Base-by-base conservation (phyloP, 2,329 filamentous ascomycete species). In the Fusarium sarcochroum region DNA sequence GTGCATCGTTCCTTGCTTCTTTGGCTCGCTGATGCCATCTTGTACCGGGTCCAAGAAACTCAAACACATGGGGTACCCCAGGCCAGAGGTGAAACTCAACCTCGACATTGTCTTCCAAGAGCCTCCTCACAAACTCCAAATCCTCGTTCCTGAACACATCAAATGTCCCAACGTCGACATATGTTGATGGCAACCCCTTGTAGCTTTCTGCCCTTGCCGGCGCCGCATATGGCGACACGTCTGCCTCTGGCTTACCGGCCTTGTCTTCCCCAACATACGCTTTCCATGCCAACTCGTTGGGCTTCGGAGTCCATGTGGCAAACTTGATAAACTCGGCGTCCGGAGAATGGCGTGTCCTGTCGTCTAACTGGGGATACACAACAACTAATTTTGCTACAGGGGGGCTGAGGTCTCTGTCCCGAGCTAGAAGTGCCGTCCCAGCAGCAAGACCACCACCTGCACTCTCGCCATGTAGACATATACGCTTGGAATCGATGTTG, bases 41-140 rank as follows among this genome's bases (percentile, higher is more conserved):
- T 8, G 70, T 59, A 11, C 58, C 69, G 2, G 47, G 40, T 1
- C 61, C 69, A 9, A 67, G 20, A 7, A 49, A 44, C 41, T 72
- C 71, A 52, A 73, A 73, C 3, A 49, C 65, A 42, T 73, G 71
- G 2, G 71, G 67, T 8, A 73, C 58, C 5, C 69, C 65, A 5
- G 71, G 71, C 57, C 59, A 71, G 7, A 73, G 30, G 18, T 73
- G 71, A 40, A 73, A 60, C 51, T 73, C 71, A 6, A 72, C 62
- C n/a, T 72, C 64, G 1, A 72, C 62, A 5, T 73, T 35, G 15
- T 68, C 69, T 18, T 37, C 52, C 32, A 73, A 41, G 14, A 73
- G 27, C 7, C 71, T 58, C n/a, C 27, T 66, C 2, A 61, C 71
- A 57, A 68, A 71, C 10, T 62, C 64, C 9, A 73, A 13, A 6